Evolutionary conservation across 140 eudicot genomes (phyloP).

Genomic region (Anethum foeniculum): DNA sequence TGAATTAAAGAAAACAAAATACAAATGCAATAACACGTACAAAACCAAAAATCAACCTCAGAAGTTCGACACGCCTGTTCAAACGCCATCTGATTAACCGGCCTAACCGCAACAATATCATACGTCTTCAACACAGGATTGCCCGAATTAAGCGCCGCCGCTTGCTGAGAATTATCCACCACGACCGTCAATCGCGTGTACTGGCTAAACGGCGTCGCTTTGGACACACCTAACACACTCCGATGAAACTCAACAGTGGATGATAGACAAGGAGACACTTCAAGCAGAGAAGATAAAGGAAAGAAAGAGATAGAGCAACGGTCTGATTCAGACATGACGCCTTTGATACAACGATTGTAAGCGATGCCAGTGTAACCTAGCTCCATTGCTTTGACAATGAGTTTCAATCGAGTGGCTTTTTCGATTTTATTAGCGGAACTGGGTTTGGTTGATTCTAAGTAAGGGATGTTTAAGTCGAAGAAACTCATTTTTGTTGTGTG

Average conservation of each 20-base stretch:
- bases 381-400: conserved; percentile 56
- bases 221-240: conserved; percentile 33
- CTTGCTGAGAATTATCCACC: conserved; percentile 53
- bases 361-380: conserved; percentile 88
- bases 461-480: conserved; percentile 85
- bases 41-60: conserved; percentile 34
- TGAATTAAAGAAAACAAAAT: background rate
- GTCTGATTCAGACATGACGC: conserved; percentile 70
- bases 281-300: conserved; percentile 53
- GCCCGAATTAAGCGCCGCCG: conserved; percentile 58
- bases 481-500: conserved; percentile 39
- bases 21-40: background rate
- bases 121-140: conserved; percentile 67
- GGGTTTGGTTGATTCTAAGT: conserved; percentile 50
- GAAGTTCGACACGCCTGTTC: conserved; percentile 64
- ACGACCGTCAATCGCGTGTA: conserved; percentile 64
- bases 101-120: conserved; percentile 71
- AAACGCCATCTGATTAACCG: conserved; percentile 57
- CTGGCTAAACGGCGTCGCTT: conserved; percentile 50
- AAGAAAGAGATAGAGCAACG: conserved; percentile 53
- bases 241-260: conserved; percentile 57
- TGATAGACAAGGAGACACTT: conserved; percentile 39
- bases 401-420: conserved; percentile 50
- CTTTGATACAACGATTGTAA: conserved; percentile 65
- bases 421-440: conserved; percentile 23